These are phyloP conservation scores for Diaporthe aspalathi DNA, from an alignment of 2,329 filamentous ascomycete species.

Conservation along the genomic window DNA sequence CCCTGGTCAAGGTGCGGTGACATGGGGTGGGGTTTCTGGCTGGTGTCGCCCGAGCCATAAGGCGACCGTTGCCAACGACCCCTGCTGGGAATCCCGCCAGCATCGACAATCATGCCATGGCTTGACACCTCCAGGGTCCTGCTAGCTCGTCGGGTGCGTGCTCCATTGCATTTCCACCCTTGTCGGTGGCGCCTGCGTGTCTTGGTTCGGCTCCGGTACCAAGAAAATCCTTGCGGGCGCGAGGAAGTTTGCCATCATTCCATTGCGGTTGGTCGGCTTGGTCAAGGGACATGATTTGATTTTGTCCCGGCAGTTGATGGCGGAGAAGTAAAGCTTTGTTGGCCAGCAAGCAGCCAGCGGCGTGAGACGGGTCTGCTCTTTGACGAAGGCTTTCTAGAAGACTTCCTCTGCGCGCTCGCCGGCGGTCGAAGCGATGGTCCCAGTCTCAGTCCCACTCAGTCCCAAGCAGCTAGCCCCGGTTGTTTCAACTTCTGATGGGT, in stretches of 20 bases:
- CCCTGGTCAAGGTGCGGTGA: neutral
- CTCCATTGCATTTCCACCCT: conserved; percentile 1
- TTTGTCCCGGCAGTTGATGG: neutral
- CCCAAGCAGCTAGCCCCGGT: neutral
- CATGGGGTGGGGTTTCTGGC: conserved; percentile 7
- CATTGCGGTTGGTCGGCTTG: neutral
- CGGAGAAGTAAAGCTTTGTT: neutral
- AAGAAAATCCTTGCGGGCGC: conserved; percentile 24
- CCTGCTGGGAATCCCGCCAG: conserved; percentile 21
- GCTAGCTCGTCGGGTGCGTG: conserved; percentile 8
- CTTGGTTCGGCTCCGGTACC: conserved; percentile 28
- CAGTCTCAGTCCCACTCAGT: no score
- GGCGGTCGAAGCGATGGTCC: no score
- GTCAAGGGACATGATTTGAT: neutral
- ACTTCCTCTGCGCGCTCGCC: neutral
- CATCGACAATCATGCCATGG: conserved; percentile 26
- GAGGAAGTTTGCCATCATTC: conserved; percentile 11
- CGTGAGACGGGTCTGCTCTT: neutral
- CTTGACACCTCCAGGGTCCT: conserved; percentile 19
- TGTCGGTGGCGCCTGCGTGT: conserved; percentile 8
- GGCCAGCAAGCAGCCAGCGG: neutral
- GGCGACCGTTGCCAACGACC: conserved; percentile 20
- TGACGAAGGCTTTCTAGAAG: neutral
- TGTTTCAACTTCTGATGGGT: conserved; percentile 19
- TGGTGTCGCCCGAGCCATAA: conserved; percentile 6